Base-by-base conservation (phyloP, 352 stramenopile genomes). In the Globisporangium uncinulatum region DNA sequence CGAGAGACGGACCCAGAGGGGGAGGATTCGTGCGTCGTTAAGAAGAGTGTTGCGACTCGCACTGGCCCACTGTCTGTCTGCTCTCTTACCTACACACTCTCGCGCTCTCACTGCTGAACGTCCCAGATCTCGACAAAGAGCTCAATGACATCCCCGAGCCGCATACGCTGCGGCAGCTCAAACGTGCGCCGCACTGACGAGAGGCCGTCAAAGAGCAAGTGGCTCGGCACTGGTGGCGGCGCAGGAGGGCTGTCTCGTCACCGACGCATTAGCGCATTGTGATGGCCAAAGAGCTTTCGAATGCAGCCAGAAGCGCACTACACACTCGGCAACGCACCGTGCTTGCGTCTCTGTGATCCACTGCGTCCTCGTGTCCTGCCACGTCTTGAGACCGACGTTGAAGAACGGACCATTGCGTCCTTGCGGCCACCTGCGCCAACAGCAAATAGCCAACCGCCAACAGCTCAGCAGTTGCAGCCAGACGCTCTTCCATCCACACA, bases 61-160 rank as follows among this genome's bases (percentile, higher is more conserved):
- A 29, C 24, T 29, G 24, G 4, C 24, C 24, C 24, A 29, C 24
- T 29, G 24, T 1, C 24, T 29, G 24, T 29, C 24, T 29, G 24
- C 24, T 29, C 24, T 29, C 24, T 29, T 4, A 29, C 24, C 24
- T 29, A 29, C 24, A 29, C 24, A 29, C 24, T 29, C 24, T 29
- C 24, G 24, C 24, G 4, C 24, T 29, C 17, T 60, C 69, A 80
- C 57, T 94, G 81, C 66, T 95, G 85, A 51, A 94, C 81, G 36
- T 95, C 86, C 86, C 86, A 95, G 54, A 95, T 91, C 67, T 95
- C 86, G 34, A 86, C 79, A 65, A 94, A 93, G 44, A 95, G 63
- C 63, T 89, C 83, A 61, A 95, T 87, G 48, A 95, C 72, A 63
- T 95, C 86, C 20, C 72, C 78, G 4, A 95, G 67, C 21, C 73